Evolutionary conservation across 805 yeast species (phyloP), one percentile per base, ranked within the genome.

Genomic region (Cyberlindnera galapagoensis): DNA sequence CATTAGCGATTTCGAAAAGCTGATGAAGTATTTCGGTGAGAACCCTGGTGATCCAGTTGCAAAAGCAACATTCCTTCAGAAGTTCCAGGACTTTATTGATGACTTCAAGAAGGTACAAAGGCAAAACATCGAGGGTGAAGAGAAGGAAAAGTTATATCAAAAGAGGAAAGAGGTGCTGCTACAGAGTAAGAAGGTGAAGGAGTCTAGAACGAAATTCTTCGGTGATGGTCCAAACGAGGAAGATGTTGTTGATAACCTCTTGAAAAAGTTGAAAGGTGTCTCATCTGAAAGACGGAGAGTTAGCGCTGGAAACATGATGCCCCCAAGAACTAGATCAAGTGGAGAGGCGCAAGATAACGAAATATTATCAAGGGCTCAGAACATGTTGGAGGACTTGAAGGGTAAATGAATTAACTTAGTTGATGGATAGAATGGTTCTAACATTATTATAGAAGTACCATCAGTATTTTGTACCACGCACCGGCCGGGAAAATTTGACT

Each of bases 21-120:
- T 87, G 41, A 80, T 92, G 94, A 69, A 69, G 41, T 76, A 72
- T 46, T 92, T 84, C 52, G 97, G 97, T n/a, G 98, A 92, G 57
- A 94, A 85, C 53, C 68, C 82, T 1, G 59, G 55, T 7, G 97
- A 90, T 54, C 62, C 71, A 23, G 64, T 67, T 43, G 72, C 88
- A 12, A 71, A 80, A 33, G 71, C 74, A 38, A 60, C 76, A 0
- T 90, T 92, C 47, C 85, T 90, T 52, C 67, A 63, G 39, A 84
- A 85, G 54, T 82, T 92, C 57, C 69, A 81, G n/a, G 72, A 75
- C 32, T 92, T 92, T 55, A 72, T 84, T 2, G 63, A 62, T 23
- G 94, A 85, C 48, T 94, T 81, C 59, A 76, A 80, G 52, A 78
- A 72, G 48, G 95, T 90, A 2, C 80, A 80, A 31, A 63, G 67